phyloP scores from a whole-genome alignment of 345 rosid species.

The Arabis alpina region DNA sequence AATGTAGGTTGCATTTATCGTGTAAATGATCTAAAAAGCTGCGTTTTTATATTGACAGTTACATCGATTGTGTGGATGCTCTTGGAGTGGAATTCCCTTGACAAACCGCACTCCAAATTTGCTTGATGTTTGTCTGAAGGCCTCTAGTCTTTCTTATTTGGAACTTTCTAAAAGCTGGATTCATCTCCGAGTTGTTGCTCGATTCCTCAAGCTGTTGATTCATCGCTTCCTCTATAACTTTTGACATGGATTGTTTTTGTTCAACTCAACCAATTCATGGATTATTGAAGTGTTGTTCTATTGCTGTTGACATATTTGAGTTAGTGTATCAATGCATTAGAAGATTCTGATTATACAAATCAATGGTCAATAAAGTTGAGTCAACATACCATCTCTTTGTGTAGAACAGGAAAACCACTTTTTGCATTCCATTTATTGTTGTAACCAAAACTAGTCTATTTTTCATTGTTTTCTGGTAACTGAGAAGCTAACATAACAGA shows the following conservation, averaged over 20 bases:
- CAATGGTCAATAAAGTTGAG: too few relatives aligned
- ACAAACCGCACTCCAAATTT: constrained; percentile 41
- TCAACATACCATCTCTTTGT: too few relatives aligned
- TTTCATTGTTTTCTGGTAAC: too few relatives aligned
- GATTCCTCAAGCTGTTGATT: constrained; percentile 3
- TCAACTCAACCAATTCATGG: constrained; percentile 6
- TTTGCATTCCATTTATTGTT: too few relatives aligned
- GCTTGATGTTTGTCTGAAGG: constrained; percentile 26
- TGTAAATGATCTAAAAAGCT: constrained; percentile 22
- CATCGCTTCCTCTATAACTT: not conserved
- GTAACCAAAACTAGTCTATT: too few relatives aligned
- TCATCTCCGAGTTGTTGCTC: constrained; percentile 7
- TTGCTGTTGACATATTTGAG: not conserved
- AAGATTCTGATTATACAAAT: too few relatives aligned
- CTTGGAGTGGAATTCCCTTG: constrained; percentile 73
- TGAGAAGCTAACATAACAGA: too few relatives aligned
- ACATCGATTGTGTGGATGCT: constrained; percentile 93
- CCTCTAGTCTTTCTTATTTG: constrained; percentile 5
- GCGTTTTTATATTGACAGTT: constrained; percentile 45
- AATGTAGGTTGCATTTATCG: not conserved
- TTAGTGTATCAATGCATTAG: not conserved
- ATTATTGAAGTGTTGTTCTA: not conserved
- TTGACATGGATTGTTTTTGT: not conserved
- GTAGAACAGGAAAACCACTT: too few relatives aligned
- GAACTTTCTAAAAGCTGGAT: not conserved